A percentile compares a stretch with the other conserved stretches of the same genome.
These are phyloP conservation scores for Postia placenta DNA, from an alignment of 768 basidiomycete species.

Conservation along the genomic window DNA sequence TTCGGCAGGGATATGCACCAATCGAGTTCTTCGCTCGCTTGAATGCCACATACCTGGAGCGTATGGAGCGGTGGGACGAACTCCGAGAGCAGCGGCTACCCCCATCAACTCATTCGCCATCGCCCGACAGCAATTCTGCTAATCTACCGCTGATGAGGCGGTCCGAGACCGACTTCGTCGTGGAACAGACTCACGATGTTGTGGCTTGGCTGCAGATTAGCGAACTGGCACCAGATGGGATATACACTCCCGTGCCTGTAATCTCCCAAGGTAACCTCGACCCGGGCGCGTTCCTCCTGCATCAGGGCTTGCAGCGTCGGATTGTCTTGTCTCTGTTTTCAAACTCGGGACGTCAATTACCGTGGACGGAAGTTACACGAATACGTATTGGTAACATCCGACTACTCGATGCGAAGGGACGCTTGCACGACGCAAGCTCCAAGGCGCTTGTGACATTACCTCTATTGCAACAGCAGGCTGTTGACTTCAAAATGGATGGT, in stretches of 20 bases:
- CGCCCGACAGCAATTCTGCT: constrained; percentile 34
- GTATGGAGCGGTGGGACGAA: constrained; percentile 92
- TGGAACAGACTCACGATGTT: constrained; percentile 86
- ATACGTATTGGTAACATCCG: constrained; percentile 81
- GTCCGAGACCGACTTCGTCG: constrained; percentile 88
- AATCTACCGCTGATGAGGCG: constrained; percentile 75
- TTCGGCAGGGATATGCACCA: constrained; percentile 73
- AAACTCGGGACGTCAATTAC: constrained; percentile 84
- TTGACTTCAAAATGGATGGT: constrained; percentile 82
- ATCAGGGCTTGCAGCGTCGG: constrained; percentile 90
- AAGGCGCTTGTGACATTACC: constrained; percentile 68
- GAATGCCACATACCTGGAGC: constrained; percentile 77
- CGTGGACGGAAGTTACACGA: constrained; percentile 77
- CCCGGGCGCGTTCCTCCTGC: constrained; percentile 80
- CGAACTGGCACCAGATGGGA: constrained; percentile 81
- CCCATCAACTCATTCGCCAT: constrained; percentile 20
- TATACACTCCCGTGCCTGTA: constrained; percentile 80
- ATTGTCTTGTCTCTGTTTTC: constrained; percentile 72
- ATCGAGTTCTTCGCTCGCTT: constrained; percentile 88
- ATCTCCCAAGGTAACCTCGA: constrained; percentile 69
- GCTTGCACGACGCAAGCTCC: constrained; percentile 71
- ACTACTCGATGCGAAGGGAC: constrained; percentile 77
- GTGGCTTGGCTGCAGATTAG: constrained; percentile 81
- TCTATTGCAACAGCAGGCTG: constrained; percentile 60
- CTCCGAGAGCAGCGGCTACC: constrained; percentile 68